These are phyloP conservation scores for Candida glucosophila DNA, from an alignment of 1,139 yeast genomes.

Conservation along the genomic window DNA sequence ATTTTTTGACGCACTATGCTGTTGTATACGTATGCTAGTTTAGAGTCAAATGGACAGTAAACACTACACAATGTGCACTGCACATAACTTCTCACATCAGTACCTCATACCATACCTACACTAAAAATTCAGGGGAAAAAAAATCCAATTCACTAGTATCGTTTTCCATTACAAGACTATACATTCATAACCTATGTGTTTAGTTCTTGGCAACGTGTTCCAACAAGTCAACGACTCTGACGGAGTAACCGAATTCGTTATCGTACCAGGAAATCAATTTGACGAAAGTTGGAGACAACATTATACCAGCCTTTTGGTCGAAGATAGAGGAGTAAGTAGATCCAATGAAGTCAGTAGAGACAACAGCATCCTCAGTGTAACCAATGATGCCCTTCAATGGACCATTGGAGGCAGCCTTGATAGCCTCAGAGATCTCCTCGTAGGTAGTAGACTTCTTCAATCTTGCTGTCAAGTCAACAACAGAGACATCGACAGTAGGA, in stretches of 20 bases:
- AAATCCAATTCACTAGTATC: no score
- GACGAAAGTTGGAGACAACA: conserved; percentile 73
- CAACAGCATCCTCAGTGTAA: conserved; percentile 83
- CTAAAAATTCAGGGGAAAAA: no score
- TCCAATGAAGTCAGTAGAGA: conserved; percentile 76
- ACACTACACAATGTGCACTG: no score
- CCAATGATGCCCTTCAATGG: conserved; percentile 68
- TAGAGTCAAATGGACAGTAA: no score
- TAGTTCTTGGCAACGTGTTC: conserved; percentile 58
- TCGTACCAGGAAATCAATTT: conserved; percentile 88
- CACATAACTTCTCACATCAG: no score
- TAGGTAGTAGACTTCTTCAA: conserved; percentile 62
- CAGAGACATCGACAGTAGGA: conserved; percentile 82
- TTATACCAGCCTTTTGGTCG: conserved; percentile 81
- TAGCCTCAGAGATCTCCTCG: conserved; percentile 65
- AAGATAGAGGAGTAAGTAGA: conserved; percentile 74
- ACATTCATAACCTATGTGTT: no score
- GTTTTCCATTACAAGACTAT: no score
- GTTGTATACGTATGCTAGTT: no score
- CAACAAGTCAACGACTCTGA: conserved; percentile 83
- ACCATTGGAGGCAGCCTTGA: conserved; percentile 66
- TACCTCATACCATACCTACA: no score
- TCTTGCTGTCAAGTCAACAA: conserved; percentile 41
- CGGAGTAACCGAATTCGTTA: conserved; percentile 87
- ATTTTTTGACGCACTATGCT: no score